Evolutionary conservation across 495 filamentous ascomycete genomes (phyloP).

Genomic region (Trichoderma erinaceum): DNA sequence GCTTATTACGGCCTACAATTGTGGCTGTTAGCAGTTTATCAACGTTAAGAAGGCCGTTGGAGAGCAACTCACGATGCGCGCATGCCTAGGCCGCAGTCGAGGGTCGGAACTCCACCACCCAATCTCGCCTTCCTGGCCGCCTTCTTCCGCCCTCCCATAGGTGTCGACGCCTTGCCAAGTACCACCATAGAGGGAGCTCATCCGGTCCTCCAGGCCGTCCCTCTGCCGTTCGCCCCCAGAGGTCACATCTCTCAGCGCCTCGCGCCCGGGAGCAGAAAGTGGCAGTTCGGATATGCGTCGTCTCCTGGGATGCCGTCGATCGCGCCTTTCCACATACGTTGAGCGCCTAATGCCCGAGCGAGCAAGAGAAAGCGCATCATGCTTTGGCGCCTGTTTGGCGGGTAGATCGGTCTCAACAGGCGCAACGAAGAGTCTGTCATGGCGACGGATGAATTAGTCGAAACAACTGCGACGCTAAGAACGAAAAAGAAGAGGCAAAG

Average conservation of each 20-base stretch:
- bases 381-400: constrained; percentile 30
- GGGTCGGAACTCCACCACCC: neutral
- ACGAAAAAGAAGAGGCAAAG: neutral
- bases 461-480: neutral
- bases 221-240: neutral
- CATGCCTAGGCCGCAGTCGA: neutral
- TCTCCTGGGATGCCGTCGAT: constrained; percentile 21
- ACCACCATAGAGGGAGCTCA: neutral
- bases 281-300: constrained; percentile 17
- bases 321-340: constrained; percentile 38
- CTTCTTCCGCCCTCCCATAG: neutral
- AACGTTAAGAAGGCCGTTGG: neutral
- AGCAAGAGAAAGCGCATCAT: constrained; percentile 36
- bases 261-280: neutral
- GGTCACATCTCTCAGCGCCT: constrained; percentile 12
- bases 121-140: neutral
- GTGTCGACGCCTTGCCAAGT: neutral
- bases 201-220: neutral
- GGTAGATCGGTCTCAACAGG: constrained; percentile 52
- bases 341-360: constrained; percentile 67
- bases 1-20: neutral
- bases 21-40: neutral
- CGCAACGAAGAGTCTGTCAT: constrained; percentile 44
- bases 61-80: neutral
- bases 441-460: neutral